A percentile compares a stretch with the other conserved stretches of the same genome.
phyloP scores from a whole-genome alignment of 2,329 filamentous ascomycete genomes.

The Sporothrix brasiliensis region DNA sequence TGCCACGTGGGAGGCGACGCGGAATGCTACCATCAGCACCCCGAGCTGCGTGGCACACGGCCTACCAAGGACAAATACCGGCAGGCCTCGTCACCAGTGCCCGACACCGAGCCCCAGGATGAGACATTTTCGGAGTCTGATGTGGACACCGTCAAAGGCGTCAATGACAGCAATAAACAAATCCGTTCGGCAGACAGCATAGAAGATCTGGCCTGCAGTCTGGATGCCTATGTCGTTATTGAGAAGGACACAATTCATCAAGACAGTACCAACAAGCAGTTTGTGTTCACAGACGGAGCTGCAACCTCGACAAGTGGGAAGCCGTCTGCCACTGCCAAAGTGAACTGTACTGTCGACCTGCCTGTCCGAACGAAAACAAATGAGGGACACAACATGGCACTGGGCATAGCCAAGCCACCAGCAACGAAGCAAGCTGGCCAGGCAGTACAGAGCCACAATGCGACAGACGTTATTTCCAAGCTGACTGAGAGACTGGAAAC shows the following conservation, averaged over 20 bases:
- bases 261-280: neutral
- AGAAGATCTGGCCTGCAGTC: neutral
- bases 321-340: neutral
- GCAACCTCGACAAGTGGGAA: neutral
- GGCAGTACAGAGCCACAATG: neutral
- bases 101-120: neutral
- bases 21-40: constrained; percentile 29
- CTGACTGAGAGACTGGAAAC: neutral
- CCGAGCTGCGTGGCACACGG: constrained; percentile 28
- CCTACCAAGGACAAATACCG: constrained; percentile 21
- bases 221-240: neutral
- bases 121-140: neutral
- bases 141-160: neutral
- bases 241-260: neutral
- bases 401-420: neutral
- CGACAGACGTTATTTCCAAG: neutral
- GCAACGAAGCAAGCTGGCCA: neutral
- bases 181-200: neutral
- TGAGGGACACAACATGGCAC: neutral
- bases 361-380: neutral
- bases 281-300: neutral
- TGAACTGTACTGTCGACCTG: neutral
- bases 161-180: neutral
- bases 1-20: constrained; percentile 30
- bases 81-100: neutral